phyloP scores from a whole-genome alignment of 2,329 filamentous ascomycete genomes.

The Zymoseptoria brevis region DNA sequence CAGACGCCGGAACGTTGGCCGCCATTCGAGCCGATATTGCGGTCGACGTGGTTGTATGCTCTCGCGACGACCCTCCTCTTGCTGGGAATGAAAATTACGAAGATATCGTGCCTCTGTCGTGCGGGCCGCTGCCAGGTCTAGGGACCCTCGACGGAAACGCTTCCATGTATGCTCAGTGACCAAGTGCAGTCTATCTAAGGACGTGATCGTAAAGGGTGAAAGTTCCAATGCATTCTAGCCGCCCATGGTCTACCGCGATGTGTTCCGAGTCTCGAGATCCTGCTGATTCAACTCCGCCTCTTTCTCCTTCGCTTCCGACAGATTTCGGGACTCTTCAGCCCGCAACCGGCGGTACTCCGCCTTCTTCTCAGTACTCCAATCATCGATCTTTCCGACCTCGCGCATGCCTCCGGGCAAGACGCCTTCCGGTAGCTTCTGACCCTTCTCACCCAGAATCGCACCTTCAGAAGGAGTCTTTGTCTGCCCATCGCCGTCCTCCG shows the following conservation, averaged over 20 bases:
- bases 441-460: slow-evolving; percentile 24
- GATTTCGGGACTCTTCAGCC: slow-evolving; percentile 21
- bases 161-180: neutral
- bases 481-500: slow-evolving; percentile 18
- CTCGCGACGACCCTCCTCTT: neutral
- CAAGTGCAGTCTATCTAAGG: neutral
- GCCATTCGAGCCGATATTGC: neutral
- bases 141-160: neutral
- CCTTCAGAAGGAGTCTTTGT: slow-evolving; percentile 14
- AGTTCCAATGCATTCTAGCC: neutral
- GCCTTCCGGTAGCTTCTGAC: slow-evolving; percentile 26
- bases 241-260: neutral
- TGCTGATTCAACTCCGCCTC: slow-evolving; percentile 16
- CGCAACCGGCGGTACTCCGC: slow-evolving; percentile 21
- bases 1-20: neutral
- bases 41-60: neutral
- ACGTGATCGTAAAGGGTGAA: neutral
- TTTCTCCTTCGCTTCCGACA: slow-evolving; percentile 22
- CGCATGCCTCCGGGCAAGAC: slow-evolving; percentile 28
- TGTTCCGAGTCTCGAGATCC: slow-evolving; percentile 14
- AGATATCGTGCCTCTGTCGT: neutral
- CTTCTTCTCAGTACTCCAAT: slow-evolving; percentile 23
- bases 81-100: neutral
- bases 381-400: slow-evolving; percentile 24
- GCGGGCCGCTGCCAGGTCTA: neutral